These are phyloP conservation scores for Penicillium egyptiacum DNA, from an alignment of 495 filamentous ascomycete species.

Conservation along the genomic window DNA sequence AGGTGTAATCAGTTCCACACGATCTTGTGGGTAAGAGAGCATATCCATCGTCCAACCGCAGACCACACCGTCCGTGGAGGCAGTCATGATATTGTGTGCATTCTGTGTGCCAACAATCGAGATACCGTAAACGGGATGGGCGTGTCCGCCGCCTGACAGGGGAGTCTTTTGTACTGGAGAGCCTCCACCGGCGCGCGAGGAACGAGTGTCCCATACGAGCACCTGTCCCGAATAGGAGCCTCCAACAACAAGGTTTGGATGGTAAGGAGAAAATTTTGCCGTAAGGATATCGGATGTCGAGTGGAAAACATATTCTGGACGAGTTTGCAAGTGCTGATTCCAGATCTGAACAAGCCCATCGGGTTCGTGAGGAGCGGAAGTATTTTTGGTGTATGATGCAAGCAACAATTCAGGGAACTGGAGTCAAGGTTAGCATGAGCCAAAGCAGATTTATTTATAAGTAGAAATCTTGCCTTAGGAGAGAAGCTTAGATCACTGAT, in stretches of 20 bases:
- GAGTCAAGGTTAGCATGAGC: slow-evolving; percentile 20
- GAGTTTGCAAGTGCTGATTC: slow-evolving; percentile 91
- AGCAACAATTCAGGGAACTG: slow-evolving; percentile 88
- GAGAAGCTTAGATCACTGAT: slow-evolving; percentile 91
- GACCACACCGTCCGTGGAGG: slow-evolving; percentile 93
- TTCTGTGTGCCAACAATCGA: slow-evolving; percentile 97
- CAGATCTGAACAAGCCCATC: slow-evolving; percentile 94
- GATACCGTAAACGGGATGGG: slow-evolving; percentile 93
- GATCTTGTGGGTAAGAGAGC: slow-evolving; percentile 92
- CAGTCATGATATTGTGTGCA: slow-evolving; percentile 95
- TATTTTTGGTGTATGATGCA: slow-evolving; percentile 95
- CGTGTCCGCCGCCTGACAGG: slow-evolving; percentile 85
- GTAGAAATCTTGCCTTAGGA: slow-evolving; percentile 62
- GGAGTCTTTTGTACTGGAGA: slow-evolving; percentile 94
- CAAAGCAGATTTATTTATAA: neutral
- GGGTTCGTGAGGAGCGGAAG: slow-evolving; percentile 90
- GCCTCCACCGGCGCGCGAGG: slow-evolving; percentile 62
- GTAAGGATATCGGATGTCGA: slow-evolving; percentile 93
- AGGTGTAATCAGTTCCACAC: slow-evolving; percentile 81
- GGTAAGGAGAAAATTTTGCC: slow-evolving; percentile 95
- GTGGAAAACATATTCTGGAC: slow-evolving; percentile 95
- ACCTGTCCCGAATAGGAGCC: slow-evolving; percentile 96
- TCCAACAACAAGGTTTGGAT: slow-evolving; percentile 91
- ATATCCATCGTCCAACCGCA: slow-evolving; percentile 98
- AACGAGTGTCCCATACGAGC: slow-evolving; percentile 94